Evolutionary conservation across 495 filamentous ascomycete species (phyloP).

Genomic region (Immersiella caudata): DNA sequence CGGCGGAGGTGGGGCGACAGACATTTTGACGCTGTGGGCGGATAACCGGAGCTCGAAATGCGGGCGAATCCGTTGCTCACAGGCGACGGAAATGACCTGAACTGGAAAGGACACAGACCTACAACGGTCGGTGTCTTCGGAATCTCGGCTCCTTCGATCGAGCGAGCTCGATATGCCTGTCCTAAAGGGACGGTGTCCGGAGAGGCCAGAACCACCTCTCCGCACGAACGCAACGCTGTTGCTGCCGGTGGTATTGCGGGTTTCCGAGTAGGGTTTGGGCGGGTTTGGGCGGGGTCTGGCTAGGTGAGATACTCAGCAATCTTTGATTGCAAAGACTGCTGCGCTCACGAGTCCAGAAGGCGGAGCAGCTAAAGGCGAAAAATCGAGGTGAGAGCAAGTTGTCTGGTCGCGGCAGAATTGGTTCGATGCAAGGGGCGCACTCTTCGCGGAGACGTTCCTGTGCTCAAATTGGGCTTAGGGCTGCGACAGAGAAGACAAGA

Average conservation of each 20-base stretch:
- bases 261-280: neutral
- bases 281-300: neutral
- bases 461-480: neutral
- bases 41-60: neutral
- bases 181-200: constrained; percentile 35
- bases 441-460: neutral
- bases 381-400: neutral
- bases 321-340: neutral
- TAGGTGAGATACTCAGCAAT: constrained; percentile 3
- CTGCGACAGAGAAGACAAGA: neutral
- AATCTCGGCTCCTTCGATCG: constrained; percentile 21
- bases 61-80: neutral
- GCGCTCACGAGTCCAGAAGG: neutral
- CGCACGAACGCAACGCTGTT: constrained; percentile 24
- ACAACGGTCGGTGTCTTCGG: constrained; percentile 5
- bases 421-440: neutral
- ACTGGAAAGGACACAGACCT: constrained; percentile 5
- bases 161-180: constrained; percentile 20
- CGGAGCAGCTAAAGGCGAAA: neutral
- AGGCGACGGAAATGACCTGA: constrained; percentile 18
- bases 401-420: no score
- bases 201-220: constrained; percentile 35
- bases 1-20: constrained; percentile 40
- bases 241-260: neutral
- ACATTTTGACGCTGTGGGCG: constrained; percentile 29